Evolutionary conservation across 768 basidiomycete genomes (phyloP), one percentile per base, ranked within the genome.

Genomic region (Pleurotus cornucopiae): DNA sequence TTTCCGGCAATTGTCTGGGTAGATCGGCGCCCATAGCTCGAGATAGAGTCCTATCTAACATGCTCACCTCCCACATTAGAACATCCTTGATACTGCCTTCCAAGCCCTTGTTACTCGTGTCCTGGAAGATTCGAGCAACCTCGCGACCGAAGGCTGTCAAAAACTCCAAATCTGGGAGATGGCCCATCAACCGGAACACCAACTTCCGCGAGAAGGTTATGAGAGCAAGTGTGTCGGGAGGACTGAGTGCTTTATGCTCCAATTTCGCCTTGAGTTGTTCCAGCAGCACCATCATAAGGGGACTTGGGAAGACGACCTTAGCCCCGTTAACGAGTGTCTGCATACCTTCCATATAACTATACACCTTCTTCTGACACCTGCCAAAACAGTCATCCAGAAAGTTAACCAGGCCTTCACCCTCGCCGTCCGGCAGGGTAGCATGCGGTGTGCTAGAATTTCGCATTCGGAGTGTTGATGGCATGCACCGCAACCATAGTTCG

Each of bases 361-460:
- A 90, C 0, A 93, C 91, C 2, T 87, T 88, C 68, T 89, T 92
- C 60, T 87, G 65, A 61, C 88, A 94, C 14, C 91, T 78, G 56
- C 88, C 86, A 2, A 89, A 76, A 64, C 93, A 96, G 49, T 94
- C 92, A 60, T 98, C 95, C 9, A 97, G 62, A 71, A 97, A 94
- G 0, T 69, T 57, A 14, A 88, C 71, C 23, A 86, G 80, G 43
- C 76, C 74, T 5, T 78, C 76, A 9, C 73, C 72, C 69, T 88
- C 89, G 45, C 81, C 82, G 1, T 72, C 74, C 18, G 88, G 71
- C 4, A 73, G 65, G 0, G 77, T 69, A 3, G 77, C 80, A 56
- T 88, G 83, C 1, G 81, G 82, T 2, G 80, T 69, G 57, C 76
- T 67, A 1, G 74, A 69, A 23, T 69, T 65, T 12, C 62, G 61